phyloP scores from a whole-genome alignment of 2,329 filamentous ascomycete species.

The Fusarium tuaranense region DNA sequence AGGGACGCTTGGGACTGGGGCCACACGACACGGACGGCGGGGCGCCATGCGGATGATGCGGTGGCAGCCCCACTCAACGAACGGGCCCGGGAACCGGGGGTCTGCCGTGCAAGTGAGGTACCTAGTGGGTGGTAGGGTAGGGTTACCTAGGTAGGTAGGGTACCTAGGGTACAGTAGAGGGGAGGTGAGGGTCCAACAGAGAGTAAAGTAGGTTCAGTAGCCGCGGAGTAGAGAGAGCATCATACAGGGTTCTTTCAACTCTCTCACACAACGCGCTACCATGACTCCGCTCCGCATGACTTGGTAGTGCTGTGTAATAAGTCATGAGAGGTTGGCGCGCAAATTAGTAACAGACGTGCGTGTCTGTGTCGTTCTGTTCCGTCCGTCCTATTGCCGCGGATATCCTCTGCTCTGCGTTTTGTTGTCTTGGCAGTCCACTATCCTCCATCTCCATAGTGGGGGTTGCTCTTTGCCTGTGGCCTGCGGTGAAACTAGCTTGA shows the following conservation, averaged over 20 bases:
- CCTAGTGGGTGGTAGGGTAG: no score
- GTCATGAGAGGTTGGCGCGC: slow-evolving; percentile 7
- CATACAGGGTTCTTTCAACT: slow-evolving; percentile 14
- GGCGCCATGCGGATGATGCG: slow-evolving; percentile 33
- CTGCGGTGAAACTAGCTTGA: slow-evolving; percentile 12
- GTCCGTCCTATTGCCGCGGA: not conserved
- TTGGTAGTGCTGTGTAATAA: slow-evolving; percentile 8
- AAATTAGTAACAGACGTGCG: slow-evolving; percentile 1
- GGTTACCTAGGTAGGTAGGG: not conserved
- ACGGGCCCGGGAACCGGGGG: slow-evolving; percentile 32
- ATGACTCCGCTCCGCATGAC: slow-evolving; percentile 14
- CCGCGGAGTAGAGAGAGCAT: not conserved
- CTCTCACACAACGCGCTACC: not conserved
- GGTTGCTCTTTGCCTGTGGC: slow-evolving; percentile 1
- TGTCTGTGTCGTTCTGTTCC: not conserved
- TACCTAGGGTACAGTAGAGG: not conserved
- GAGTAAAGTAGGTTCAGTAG: not conserved
- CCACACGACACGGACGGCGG: slow-evolving; percentile 26
- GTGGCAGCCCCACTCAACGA: slow-evolving; percentile 23
- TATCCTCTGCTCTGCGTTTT: slow-evolving; percentile 10
- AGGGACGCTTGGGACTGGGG: slow-evolving; percentile 24
- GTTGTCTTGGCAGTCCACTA: slow-evolving; percentile 14
- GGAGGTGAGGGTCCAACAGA: not conserved
- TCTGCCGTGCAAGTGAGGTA: slow-evolving; percentile 13
- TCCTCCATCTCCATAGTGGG: not conserved